Conservation (phyloP, 352 stramenopile genomes). For the Thalassiosira hispida region DNA sequence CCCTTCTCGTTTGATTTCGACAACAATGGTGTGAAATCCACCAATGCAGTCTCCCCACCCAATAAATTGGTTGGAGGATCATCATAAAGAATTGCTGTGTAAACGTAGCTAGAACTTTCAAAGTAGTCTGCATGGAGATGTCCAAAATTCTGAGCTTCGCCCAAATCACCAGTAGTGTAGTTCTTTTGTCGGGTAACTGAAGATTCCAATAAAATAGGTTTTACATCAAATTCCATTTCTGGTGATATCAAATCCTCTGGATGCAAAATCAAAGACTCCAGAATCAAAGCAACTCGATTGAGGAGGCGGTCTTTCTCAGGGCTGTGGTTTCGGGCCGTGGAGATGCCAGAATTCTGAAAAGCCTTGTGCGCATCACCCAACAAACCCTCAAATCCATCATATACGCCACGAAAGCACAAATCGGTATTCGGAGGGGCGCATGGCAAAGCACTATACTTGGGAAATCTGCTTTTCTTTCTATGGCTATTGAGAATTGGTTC, state of each 20-base stretch:
- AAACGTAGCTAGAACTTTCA: not conserved
- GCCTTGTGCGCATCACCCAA: not conserved
- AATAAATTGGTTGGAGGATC: not conserved
- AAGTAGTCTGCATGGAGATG: conserved; percentile 6
- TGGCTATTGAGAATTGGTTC: not conserved
- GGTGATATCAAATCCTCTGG: not conserved
- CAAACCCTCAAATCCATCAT: conserved; percentile 13
- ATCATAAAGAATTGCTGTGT: conserved; percentile 17
- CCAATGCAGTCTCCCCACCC: conserved; percentile 11
- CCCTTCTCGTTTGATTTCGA: too few species aligned
- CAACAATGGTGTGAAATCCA: not conserved
- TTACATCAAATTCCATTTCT: not conserved
- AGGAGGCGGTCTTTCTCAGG: not conserved
- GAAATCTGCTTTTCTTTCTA: not conserved
- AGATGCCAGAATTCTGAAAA: not conserved
- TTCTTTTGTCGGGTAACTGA: not conserved
- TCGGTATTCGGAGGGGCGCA: not conserved
- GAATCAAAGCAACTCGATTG: not conserved
- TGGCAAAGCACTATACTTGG: not conserved
- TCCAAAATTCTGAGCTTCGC: not conserved
- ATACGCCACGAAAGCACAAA: conserved; percentile 8
- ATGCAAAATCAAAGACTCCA: conserved; percentile 10
- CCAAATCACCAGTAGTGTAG: not conserved
- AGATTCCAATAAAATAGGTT: not conserved
- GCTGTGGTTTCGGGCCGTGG: not conserved